phyloP scores from a whole-genome alignment of 1,284 basidiomycete genomes.

The Pascua guehoae region DNA sequence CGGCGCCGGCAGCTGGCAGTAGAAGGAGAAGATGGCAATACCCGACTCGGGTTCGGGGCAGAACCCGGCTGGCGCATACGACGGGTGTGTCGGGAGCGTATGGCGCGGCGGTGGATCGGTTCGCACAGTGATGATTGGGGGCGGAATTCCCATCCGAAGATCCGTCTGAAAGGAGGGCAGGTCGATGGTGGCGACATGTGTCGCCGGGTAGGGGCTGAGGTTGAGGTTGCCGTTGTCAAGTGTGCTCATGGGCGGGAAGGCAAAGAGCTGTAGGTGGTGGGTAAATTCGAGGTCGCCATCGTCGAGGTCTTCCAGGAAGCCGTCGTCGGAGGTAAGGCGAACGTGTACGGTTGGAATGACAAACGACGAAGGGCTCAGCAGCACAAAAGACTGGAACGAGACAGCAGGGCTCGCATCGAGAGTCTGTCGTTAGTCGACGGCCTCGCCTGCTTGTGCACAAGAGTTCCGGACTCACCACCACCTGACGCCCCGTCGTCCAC shows the following conservation, averaged over 20 bases:
- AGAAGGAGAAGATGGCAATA: slow-evolving; percentile 37
- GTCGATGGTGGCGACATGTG: slow-evolving; percentile 36
- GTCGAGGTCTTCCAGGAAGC: slow-evolving; percentile 21
- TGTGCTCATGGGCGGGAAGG: slow-evolving; percentile 31
- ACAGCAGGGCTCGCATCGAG: slow-evolving; percentile 24
- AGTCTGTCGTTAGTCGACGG: slow-evolving; percentile 3
- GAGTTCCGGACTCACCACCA: slow-evolving; percentile 21
- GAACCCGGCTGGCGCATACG: slow-evolving; percentile 29
- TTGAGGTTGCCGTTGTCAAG: slow-evolving; percentile 14
- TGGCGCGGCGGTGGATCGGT: slow-evolving; percentile 47
- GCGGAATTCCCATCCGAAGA: slow-evolving; percentile 24
- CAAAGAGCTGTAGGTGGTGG: slow-evolving; percentile 40
- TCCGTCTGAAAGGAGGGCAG: slow-evolving; percentile 34
- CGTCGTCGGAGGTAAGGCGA: slow-evolving; percentile 22
- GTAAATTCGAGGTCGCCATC: slow-evolving; percentile 32
- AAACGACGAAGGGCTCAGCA: slow-evolving; percentile 38
- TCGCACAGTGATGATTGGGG: slow-evolving; percentile 34
- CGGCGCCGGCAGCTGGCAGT: slow-evolving; percentile 25
- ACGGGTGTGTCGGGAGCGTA: slow-evolving; percentile 34
- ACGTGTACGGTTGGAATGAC: slow-evolving; percentile 33
- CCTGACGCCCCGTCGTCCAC: slow-evolving; percentile 27
- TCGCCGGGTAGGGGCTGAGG: slow-evolving; percentile 22
- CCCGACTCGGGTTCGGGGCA: slow-evolving; percentile 41
- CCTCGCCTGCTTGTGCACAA: neutral
- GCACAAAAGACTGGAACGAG: slow-evolving; percentile 38